Conservation (phyloP, 495 filamentous ascomycete species). For the Pseudevernia furfuracea region DNA sequence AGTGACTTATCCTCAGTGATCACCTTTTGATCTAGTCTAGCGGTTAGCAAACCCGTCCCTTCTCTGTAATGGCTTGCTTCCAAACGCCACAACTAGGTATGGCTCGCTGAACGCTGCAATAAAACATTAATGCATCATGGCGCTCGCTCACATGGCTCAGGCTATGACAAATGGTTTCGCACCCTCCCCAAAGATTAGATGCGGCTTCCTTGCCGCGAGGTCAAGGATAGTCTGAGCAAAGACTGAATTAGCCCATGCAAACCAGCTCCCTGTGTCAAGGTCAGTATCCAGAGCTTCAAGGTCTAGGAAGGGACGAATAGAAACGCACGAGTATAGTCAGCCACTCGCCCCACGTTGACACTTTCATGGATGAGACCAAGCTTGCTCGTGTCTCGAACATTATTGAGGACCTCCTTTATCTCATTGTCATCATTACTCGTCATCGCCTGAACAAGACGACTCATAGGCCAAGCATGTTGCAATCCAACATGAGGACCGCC, state of each 20-base stretch:
- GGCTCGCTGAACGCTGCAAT: slow-evolving; percentile 13
- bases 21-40: no score
- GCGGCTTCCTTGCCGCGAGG: slow-evolving; percentile 74
- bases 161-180: slow-evolving; percentile 23
- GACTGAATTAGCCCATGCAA: slow-evolving; percentile 96
- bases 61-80: not conserved
- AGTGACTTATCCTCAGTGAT: no score
- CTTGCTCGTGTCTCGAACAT: slow-evolving; percentile 63
- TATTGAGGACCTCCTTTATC: slow-evolving; percentile 60
- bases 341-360: slow-evolving; percentile 68
- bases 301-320: not conserved
- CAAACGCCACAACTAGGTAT: not conserved
- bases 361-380: slow-evolving; percentile 89
- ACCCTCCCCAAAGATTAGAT: slow-evolving; percentile 71
- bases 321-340: slow-evolving; percentile 65
- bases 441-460: slow-evolving; percentile 79
- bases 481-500: slow-evolving; percentile 78
- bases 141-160: not conserved
- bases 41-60: no score
- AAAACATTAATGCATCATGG: slow-evolving; percentile 1
- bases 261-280: slow-evolving; percentile 65
- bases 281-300: slow-evolving; percentile 26
- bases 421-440: slow-evolving; percentile 83
- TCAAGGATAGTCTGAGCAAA: slow-evolving; percentile 92
- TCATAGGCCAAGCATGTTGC: slow-evolving; percentile 95